Percentiles rank a stretch among this genome's conserved stretches.
Evolutionary conservation across 495 filamentous ascomycete genomes (phyloP).

Genomic region (Terfezia claveryi): DNA sequence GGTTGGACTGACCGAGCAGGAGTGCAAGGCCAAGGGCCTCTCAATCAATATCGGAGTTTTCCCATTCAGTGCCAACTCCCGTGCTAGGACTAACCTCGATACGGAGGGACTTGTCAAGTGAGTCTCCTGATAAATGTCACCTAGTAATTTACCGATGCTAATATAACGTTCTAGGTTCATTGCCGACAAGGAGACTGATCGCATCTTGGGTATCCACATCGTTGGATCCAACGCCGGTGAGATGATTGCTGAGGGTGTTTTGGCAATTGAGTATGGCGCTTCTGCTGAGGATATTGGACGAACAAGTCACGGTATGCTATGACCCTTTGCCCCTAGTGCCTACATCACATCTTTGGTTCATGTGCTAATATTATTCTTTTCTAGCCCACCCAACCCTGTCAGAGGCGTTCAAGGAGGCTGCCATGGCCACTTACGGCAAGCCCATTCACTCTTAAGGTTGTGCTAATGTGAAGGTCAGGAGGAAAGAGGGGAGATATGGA

Average conservation of each 20-base stretch:
- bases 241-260: slow-evolving; percentile 95
- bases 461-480: not conserved
- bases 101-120: slow-evolving; percentile 84
- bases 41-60: slow-evolving; percentile 82
- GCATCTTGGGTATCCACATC: slow-evolving; percentile 88
- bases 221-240: slow-evolving; percentile 88
- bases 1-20: slow-evolving; percentile 95
- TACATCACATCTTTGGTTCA: not conserved
- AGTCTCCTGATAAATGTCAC: not conserved
- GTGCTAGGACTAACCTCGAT: slow-evolving; percentile 96
- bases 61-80: slow-evolving; percentile 91
- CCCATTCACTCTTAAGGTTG: slow-evolving; percentile 70
- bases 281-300: slow-evolving; percentile 85
- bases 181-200: slow-evolving; percentile 87
- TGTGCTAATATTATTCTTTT: slow-evolving; percentile 1
- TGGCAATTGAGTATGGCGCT: slow-evolving; percentile 91
- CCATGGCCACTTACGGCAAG: slow-evolving; percentile 93
- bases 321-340: not conserved
- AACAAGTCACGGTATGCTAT: slow-evolving; percentile 49
- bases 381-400: slow-evolving; percentile 70
- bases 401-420: slow-evolving; percentile 98
- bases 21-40: slow-evolving; percentile 70
- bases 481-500: not conserved
- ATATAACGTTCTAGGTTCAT: slow-evolving; percentile 33
- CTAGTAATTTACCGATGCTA: not conserved